Conservation (phyloP, 2,329 filamentous ascomycete genomes). For the Ceratocystis variospora region DNA sequence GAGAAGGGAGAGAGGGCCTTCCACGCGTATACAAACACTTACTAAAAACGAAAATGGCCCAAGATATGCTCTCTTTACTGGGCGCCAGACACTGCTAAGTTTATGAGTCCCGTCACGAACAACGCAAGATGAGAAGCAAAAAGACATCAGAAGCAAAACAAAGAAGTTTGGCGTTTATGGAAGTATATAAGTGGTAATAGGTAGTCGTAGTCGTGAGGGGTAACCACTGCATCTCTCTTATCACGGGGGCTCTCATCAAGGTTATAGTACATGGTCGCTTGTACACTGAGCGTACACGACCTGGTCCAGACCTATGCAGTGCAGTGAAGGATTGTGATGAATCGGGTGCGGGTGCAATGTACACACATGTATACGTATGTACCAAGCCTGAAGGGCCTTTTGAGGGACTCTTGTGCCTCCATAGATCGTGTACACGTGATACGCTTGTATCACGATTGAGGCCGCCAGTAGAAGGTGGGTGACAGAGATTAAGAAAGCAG, state of each 20-base stretch:
- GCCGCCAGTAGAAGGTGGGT: neutral
- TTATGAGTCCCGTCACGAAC: neutral
- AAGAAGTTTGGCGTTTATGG: neutral
- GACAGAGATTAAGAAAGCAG: neutral
- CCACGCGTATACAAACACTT: too few relatives aligned
- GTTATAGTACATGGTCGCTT: too few relatives aligned
- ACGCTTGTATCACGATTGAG: neutral
- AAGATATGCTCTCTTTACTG: too few relatives aligned
- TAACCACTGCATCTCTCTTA: neutral
- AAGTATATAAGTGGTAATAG: neutral
- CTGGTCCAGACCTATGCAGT: neutral
- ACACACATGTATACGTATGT: neutral
- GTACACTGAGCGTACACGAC: neutral
- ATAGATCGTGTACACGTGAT: neutral
- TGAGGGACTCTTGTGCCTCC: neutral
- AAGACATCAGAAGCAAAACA: neutral
- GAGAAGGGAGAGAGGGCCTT: neutral
- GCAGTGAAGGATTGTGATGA: neutral
- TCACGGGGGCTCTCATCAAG: neutral
- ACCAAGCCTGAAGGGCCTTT: neutral
- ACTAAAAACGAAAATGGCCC: too few relatives aligned
- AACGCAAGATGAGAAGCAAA: neutral
- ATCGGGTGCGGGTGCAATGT: neutral
- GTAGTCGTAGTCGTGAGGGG: neutral
- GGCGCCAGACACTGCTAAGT: too few relatives aligned